These are phyloP conservation scores for Salvia sclarea DNA, from an alignment of 305 asterid species.

Conservation along the genomic window DNA sequence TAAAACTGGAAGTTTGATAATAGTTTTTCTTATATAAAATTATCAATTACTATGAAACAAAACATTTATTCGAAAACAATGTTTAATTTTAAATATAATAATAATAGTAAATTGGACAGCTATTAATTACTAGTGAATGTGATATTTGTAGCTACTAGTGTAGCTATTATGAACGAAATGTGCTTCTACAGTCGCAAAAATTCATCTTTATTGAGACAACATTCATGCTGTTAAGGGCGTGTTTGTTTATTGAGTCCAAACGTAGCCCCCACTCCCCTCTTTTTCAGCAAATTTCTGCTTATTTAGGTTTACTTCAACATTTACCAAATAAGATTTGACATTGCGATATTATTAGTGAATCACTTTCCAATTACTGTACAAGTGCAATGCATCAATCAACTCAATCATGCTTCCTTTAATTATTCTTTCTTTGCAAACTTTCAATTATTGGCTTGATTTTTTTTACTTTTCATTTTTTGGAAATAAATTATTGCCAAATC, in stretches of 20 bases:
- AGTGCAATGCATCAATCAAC: not conserved
- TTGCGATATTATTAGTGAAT: constrained; percentile 1
- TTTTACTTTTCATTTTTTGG: not conserved
- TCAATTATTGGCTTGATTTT: not conserved
- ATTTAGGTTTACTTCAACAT: constrained; percentile 17
- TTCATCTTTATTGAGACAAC: not conserved
- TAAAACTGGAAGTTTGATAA: too few species aligned
- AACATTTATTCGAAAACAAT: too few species aligned
- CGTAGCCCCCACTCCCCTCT: not conserved
- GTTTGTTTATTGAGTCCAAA: not conserved
- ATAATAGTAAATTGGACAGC: not conserved
- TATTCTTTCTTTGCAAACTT: not conserved
- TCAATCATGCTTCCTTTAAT: constrained; percentile 2
- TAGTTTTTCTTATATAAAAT: too few species aligned
- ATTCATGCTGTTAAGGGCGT: not conserved
- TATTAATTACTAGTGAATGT: not conserved
- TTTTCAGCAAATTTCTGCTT: not conserved
- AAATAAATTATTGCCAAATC: not conserved
- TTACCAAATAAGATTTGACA: constrained; percentile 32
- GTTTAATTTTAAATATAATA: not conserved
- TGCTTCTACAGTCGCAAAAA: not conserved
- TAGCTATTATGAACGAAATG: constrained; percentile 1
- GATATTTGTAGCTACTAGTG: not conserved
- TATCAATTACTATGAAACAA: too few species aligned
- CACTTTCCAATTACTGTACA: constrained; percentile 14